A percentile compares a stretch with the other conserved stretches of the same genome.
phyloP scores from a whole-genome alignment of 805 yeast genomes.

The Phaffomyces antillensis region DNA sequence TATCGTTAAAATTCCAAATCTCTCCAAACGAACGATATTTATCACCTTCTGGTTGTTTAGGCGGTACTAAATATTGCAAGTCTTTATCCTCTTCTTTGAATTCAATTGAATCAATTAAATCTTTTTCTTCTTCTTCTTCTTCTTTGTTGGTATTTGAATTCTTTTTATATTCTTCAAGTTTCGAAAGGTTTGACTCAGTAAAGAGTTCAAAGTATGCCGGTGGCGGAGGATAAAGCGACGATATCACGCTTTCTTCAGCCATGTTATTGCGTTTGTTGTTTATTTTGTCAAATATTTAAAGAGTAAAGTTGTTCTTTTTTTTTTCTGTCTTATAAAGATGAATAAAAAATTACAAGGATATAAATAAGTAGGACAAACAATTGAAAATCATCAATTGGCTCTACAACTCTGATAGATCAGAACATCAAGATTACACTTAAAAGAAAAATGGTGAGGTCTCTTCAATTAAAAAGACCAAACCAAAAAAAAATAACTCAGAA shows the following conservation, averaged over 20 bases:
- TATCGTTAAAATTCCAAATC: conserved; percentile 73
- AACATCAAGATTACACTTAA: too few relatives aligned
- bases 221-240: conserved; percentile 91
- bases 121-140: neutral
- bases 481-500: conserved; percentile 3
- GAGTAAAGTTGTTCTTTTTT: neutral
- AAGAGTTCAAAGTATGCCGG: conserved; percentile 76
- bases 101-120: conserved; percentile 13
- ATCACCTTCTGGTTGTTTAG: conserved; percentile 50
- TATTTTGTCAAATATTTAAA: neutral
- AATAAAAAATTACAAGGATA: too few relatives aligned
- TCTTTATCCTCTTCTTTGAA: conserved; percentile 35
- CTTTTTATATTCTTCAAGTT: conserved; percentile 24
- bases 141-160: neutral
- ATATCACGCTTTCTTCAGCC: conserved; percentile 26
- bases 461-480: too few relatives aligned
- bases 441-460: neutral
- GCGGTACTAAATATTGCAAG: conserved; percentile 57
- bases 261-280: neutral
- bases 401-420: too few relatives aligned
- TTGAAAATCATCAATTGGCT: too few relatives aligned
- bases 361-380: too few relatives aligned
- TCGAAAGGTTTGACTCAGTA: conserved; percentile 57
- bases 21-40: conserved; percentile 86
- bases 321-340: too few relatives aligned